Evolutionary conservation across 2,329 filamentous ascomycete species (phyloP).

Genomic region (Colletotrichum sp.): DNA sequence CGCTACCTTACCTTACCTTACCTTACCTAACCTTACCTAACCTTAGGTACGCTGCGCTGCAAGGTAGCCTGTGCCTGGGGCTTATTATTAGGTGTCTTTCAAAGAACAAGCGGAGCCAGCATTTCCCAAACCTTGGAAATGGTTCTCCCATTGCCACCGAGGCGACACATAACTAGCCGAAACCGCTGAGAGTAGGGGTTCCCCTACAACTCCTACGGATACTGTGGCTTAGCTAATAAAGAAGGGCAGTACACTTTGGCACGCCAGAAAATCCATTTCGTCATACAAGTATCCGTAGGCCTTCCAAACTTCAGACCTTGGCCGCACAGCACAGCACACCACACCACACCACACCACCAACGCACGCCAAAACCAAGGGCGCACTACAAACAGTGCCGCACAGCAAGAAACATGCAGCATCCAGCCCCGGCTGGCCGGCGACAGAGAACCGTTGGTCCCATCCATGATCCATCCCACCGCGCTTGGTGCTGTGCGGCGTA

Average conservation of each 20-base stretch:
- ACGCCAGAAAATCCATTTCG: constrained; percentile 6
- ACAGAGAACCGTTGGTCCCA: neutral
- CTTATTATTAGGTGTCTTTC: neutral
- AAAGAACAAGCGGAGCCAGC: neutral
- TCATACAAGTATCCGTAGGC: neutral
- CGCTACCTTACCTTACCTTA: neutral
- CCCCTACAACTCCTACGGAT: neutral
- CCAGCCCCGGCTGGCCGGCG: neutral
- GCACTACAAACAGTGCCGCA: neutral
- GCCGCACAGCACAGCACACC: neutral
- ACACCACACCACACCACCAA: neutral
- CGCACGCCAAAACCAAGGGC: neutral
- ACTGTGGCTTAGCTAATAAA: neutral
- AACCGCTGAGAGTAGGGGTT: neutral
- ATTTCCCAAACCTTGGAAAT: neutral
- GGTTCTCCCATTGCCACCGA: neutral
- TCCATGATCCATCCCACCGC: neutral
- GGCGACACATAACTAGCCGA: neutral
- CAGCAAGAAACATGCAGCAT: neutral
- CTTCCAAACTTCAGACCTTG: neutral
- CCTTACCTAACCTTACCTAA: no score
- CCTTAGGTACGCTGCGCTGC: neutral
- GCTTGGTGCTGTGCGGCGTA: neutral
- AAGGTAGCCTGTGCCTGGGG: neutral
- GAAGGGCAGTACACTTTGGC: neutral